Conservation (phyloP, 495 filamentous ascomycete species). For the Trichoderma virens region DNA sequence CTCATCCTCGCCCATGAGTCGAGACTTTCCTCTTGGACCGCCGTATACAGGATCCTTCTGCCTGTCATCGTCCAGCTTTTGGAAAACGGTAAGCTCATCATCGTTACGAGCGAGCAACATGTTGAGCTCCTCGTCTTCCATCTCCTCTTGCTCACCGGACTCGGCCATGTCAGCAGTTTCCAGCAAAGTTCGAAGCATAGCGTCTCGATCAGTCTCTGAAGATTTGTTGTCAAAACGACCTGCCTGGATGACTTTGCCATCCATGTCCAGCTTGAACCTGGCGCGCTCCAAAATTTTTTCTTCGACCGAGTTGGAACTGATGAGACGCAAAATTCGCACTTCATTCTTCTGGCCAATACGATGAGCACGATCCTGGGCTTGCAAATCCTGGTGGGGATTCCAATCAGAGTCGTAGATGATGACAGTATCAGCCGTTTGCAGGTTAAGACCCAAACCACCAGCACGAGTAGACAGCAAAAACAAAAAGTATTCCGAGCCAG, state of each 20-base stretch:
- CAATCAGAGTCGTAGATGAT: conserved; percentile 99
- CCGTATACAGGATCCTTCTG: conserved; percentile 59
- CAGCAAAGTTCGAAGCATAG: conserved; percentile 82
- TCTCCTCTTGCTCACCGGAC: conserved; percentile 74
- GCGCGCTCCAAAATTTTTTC: conserved; percentile 98
- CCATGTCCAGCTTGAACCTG: conserved; percentile 96
- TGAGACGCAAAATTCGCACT: conserved; percentile 89
- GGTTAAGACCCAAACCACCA: conserved; percentile 91
- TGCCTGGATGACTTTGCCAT: conserved; percentile 98
- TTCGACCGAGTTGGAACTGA: conserved; percentile 94
- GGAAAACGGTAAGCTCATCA: conserved; percentile 61
- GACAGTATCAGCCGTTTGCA: conserved; percentile 96
- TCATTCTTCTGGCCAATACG: conserved; percentile 99
- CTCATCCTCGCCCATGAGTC: conserved; percentile 81
- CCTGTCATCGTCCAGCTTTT: conserved; percentile 71
- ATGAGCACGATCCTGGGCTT: conserved; percentile 98
- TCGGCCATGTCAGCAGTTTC: conserved; percentile 88
- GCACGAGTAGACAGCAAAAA: conserved; percentile 98
- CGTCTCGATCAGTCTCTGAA: conserved; percentile 95
- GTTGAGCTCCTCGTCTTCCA: conserved; percentile 97
- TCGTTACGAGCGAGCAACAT: conserved; percentile 75
- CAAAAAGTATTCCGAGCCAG: conserved; percentile 87
- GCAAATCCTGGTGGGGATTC: conserved; percentile 99
- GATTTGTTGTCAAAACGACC: conserved; percentile 99
- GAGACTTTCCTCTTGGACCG: conserved; percentile 54